Base-by-base conservation (phyloP, 208 protist genomes). In the Trypanosoma theileri region DNA sequence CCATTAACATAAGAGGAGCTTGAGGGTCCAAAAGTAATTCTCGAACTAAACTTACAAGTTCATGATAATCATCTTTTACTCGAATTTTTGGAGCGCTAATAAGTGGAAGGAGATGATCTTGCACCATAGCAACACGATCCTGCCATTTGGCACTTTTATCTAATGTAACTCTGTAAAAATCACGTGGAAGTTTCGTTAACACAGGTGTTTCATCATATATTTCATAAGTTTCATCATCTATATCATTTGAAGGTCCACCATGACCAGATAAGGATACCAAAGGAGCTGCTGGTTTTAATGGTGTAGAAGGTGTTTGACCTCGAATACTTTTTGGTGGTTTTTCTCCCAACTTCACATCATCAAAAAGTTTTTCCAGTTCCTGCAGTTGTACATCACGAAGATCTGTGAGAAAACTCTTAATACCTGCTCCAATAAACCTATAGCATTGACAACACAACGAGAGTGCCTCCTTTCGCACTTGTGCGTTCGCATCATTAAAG, bases 341-440 rank as follows among this genome's bases (percentile, higher is more conserved):
- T 46, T 54, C 73, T 19, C 81, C 81, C 52, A 85, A 6, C 24
- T 17, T 53, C 17, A 87, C 26, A 8, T 41, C 59, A 19, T 77
- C 79, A 81, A 93, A 96, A 28, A 90, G 74, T 65, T 82, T 82
- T 51, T 94, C 84, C n/a, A 96, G 61, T 59, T 94, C 91, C 26
- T 92, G 82, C 21, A 94, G 62, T 59, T 96, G 91, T 12, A 92
- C 84, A 42, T 96, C 91, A 41, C 91, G 86, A 48, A 96, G 66
- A 50, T 92, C 85, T 4, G 82, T 85, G 1, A 96, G 74, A 62
- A 81, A 91, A 7, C 73, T 64, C 45, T 89, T 88, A 60, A 96
- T 90, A 45, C 51, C 73, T 16, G 73, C 69, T 22, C 91, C 91
- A 62, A 94, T 84, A 70, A 84, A 93, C 56, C 77, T 81, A 73